phyloP scores from a whole-genome alignment of 805 yeast species.

The Saitoella complicata region DNA sequence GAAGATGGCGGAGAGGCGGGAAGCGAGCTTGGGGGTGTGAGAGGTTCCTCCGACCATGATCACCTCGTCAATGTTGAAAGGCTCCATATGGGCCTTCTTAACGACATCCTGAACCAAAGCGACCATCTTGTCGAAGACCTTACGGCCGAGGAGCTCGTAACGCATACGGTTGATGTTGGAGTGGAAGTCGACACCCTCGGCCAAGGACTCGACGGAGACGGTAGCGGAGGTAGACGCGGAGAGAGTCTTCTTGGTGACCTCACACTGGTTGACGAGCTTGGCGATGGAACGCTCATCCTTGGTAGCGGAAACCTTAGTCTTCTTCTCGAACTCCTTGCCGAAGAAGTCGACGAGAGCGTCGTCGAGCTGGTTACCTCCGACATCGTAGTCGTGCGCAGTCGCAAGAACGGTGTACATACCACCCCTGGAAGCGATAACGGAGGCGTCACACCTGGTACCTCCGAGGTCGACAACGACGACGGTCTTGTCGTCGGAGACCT shows the following conservation, averaged over 20 bases:
- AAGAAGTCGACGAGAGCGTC: conserved; percentile 63
- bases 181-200: conserved; percentile 88
- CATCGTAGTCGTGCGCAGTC: conserved; percentile 60
- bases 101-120: conserved; percentile 60
- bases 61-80: conserved; percentile 78
- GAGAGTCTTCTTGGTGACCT: conserved; percentile 75
- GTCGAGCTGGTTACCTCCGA: conserved; percentile 85
- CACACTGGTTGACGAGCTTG: conserved; percentile 69
- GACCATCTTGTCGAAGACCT: conserved; percentile 58
- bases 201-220: conserved; percentile 85
- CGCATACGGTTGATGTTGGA: conserved; percentile 85
- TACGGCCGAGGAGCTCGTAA: conserved; percentile 73
- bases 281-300: conserved; percentile 71
- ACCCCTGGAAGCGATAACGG: conserved; percentile 82
- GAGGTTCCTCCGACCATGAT: conserved; percentile 88
- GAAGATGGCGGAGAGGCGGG: conserved; percentile 56
- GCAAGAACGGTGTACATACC: conserved; percentile 82
- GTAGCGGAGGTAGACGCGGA: conserved; percentile 79
- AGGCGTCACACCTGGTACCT: conserved; percentile 89
- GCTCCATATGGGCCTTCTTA: conserved; percentile 67
- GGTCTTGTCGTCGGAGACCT: conserved; percentile 41
- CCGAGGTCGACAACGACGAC: conserved; percentile 94
- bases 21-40: conserved; percentile 77
- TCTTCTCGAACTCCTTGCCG: conserved; percentile 88
- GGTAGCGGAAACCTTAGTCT: conserved; percentile 65